Conservation (phyloP, 2,329 filamentous ascomycete genomes). For the Verticillium nonalfalfae region DNA sequence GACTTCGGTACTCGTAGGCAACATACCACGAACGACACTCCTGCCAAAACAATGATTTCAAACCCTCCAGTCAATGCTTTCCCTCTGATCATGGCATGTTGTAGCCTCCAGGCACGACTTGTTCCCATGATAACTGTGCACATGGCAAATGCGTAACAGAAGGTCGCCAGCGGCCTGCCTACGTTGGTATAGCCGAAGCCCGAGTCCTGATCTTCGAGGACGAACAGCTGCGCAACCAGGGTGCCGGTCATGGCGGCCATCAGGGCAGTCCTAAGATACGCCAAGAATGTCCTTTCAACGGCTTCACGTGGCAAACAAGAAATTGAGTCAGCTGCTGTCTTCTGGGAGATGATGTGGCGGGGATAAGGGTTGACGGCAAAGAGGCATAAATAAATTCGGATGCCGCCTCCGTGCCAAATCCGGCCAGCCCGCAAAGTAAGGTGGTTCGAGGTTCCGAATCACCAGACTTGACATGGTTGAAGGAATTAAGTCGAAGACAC, state of each 20-base stretch:
- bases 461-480: background rate
- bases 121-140: conserved; percentile 23
- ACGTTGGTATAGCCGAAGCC: conserved; percentile 53
- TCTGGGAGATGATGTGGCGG: background rate
- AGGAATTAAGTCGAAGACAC: background rate
- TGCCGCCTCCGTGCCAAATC: background rate
- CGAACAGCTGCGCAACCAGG: conserved; percentile 61
- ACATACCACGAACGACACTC: conserved; percentile 10
- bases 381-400: background rate
- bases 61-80: conserved; percentile 23
- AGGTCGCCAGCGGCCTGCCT: conserved; percentile 49
- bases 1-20: background rate
- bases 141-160: conserved; percentile 33
- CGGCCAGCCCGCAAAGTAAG: background rate
- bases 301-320: conserved; percentile 35
- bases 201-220: conserved; percentile 32
- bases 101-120: conserved; percentile 22
- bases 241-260: conserved; percentile 63
- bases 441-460: background rate
- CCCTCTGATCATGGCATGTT: conserved; percentile 19
- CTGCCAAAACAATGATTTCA: conserved; percentile 15
- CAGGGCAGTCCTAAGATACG: conserved; percentile 64
- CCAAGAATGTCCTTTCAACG: conserved; percentile 68
- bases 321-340: background rate
- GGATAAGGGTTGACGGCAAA: background rate